Evolutionary conservation across 2,329 filamentous ascomycete genomes (phyloP), one percentile per base, ranked within the genome.

Genomic region (Calycina herbarum): DNA sequence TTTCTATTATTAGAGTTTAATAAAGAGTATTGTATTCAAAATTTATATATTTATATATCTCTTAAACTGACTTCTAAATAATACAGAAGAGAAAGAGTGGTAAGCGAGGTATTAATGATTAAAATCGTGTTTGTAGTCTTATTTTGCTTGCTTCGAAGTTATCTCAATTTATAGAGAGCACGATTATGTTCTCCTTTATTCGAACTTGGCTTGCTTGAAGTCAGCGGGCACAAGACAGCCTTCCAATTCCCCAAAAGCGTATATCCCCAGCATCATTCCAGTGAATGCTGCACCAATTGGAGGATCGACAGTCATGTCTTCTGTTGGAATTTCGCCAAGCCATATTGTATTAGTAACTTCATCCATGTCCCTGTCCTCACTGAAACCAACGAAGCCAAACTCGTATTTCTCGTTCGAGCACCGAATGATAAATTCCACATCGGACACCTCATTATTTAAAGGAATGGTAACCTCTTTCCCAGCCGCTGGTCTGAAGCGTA

Each of bases 241-340:
- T 57, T 69, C 69, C 59, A 66, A 38, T 38, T 69, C 63, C 8
- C 67, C 69, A 68, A 70, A 69, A 17, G 69, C 60, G 54, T 70
- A 70, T 3, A 69, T 27, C 2, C 69, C 69, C 5, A 70, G 61
- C 67, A 70, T 66, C 59, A 67, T 65, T 13, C 69, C 69, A 13
- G 64, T 64, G 56, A 70, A 70, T 2, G 62, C 29, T 31, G 57
- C 59, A 17, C 69, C 69, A 42, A 70, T 59, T 11, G 69, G 69
- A 13, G 69, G 69, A n/a, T 62, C 56, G 13, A 45, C 60, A 15
- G 69, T 70, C 66, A 70, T 59, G 5, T 35, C 24, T 27, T 64
- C 45, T 31, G 57, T 65, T 42, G 45, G 27, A 5, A 70, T 20
- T 5, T 11, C 38, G 17, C 42, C 59, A 17, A 61, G 5, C 59